A percentile compares a stretch with the other conserved stretches of the same genome.
These are phyloP conservation scores for Solanum okadae DNA, from an alignment of 257 asterid species.

Conservation along the genomic window DNA sequence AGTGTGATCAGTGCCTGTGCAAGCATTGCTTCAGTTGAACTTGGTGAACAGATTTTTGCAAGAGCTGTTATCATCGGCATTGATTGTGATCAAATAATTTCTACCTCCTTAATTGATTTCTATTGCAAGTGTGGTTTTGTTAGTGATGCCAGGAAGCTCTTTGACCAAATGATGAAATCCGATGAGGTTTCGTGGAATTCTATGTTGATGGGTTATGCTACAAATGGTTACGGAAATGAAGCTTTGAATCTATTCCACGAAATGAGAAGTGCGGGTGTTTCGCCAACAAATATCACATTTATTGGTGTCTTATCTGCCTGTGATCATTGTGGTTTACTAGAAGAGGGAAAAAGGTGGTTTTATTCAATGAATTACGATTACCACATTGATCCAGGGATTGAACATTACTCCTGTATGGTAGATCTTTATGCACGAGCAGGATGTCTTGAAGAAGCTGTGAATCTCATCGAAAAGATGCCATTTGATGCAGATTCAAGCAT, in stretches of 20 bases:
- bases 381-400: slow-evolving; percentile 55
- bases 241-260: slow-evolving; percentile 54
- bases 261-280: slow-evolving; percentile 40
- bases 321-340: slow-evolving; percentile 82
- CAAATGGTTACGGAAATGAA: slow-evolving; percentile 65
- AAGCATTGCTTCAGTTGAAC: slow-evolving; percentile 51
- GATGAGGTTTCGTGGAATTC: slow-evolving; percentile 79
- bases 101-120: slow-evolving; percentile 66
- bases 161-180: slow-evolving; percentile 34
- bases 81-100: slow-evolving; percentile 44
- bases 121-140: slow-evolving; percentile 78
- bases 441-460: slow-evolving; percentile 49
- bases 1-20: slow-evolving; percentile 79
- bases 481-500: slow-evolving; percentile 52
- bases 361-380: slow-evolving; percentile 47
- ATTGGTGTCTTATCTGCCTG: slow-evolving; percentile 87
- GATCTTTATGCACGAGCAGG: slow-evolving; percentile 79
- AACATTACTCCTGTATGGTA: slow-evolving; percentile 89
- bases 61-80: slow-evolving; percentile 54
- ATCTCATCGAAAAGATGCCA: slow-evolving; percentile 47
- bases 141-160: slow-evolving; percentile 40
- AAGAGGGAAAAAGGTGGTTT: slow-evolving; percentile 74
- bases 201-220: slow-evolving; percentile 88
- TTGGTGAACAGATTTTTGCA: slow-evolving; percentile 75
- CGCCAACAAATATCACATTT: slow-evolving; percentile 55